Conservation (phyloP, 176 grass and related monocot genomes). For the Poa annua region DNA sequence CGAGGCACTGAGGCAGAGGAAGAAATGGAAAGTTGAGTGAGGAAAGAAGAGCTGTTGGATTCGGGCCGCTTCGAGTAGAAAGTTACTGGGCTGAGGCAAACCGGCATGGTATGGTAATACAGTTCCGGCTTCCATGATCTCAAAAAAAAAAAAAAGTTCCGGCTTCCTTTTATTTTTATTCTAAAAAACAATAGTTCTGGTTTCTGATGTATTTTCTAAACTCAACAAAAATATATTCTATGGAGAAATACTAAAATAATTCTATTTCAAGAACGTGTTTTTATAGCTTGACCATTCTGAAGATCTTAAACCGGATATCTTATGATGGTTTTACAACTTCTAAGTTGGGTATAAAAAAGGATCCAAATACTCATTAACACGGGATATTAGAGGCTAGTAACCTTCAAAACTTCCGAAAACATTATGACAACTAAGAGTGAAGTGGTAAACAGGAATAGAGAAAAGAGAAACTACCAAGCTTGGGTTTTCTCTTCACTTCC, state of each 20-base stretch:
- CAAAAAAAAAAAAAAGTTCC: too few species aligned
- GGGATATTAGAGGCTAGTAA: not conserved
- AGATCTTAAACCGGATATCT: not conserved
- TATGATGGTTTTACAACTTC: not conserved
- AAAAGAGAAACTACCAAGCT: not conserved
- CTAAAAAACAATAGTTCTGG: too few species aligned
- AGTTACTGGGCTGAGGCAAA: not conserved
- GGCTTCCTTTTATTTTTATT: too few species aligned
- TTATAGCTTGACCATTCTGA: not conserved
- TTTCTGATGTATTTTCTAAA: not conserved
- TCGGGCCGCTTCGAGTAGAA: not conserved
- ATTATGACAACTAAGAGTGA: too few species aligned
- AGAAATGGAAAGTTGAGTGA: not conserved
- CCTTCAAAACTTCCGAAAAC: not conserved
- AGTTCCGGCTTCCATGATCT: too few species aligned
- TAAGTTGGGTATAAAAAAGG: not conserved
- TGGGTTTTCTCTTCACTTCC: not conserved
- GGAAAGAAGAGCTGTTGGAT: not conserved
- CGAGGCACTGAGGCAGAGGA: too few species aligned
- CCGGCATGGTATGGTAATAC: not conserved
- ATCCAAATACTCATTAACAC: not conserved
- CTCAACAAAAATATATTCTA: not conserved
- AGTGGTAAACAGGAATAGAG: not conserved
- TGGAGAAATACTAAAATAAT: not conserved
- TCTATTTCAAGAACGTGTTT: not conserved